A percentile compares a stretch with the other conserved stretches of the same genome.
These are phyloP conservation scores for Cutaneotrichosporon spelunceum DNA, from an alignment of 1,284 basidiomycete genomes.

Conservation along the genomic window DNA sequence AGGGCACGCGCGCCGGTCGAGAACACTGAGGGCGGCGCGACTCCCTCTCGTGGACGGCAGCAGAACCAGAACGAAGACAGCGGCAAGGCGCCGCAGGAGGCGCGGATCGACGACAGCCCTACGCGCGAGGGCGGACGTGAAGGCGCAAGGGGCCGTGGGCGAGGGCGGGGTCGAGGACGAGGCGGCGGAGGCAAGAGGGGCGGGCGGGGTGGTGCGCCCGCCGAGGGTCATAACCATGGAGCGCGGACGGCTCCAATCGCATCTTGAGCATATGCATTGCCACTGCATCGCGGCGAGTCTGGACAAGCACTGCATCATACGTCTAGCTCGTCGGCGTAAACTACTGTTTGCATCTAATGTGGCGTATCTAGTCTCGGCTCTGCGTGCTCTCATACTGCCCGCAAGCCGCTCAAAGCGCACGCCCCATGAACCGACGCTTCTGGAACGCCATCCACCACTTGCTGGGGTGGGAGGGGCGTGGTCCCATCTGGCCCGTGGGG, in stretches of 20 bases:
- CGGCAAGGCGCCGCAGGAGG: not conserved
- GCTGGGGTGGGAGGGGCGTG: conserved; percentile 65
- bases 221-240: not conserved
- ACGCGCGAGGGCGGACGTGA: not conserved
- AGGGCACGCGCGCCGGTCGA: not conserved
- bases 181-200: not conserved
- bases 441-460: conserved; percentile 99
- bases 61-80: not conserved
- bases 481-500: conserved; percentile 58
- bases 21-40: not conserved
- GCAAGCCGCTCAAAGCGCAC: conserved; percentile 11
- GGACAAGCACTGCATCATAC: too few relatives aligned
- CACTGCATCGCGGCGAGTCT: not conserved
- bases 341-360: not conserved
- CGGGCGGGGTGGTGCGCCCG: not conserved
- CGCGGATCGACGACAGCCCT: conserved; percentile 8
- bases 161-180: not conserved
- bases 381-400: not conserved
- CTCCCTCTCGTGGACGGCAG: not conserved
- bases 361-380: not conserved
- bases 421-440: conserved; percentile 60
- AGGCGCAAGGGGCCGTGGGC: not conserved
- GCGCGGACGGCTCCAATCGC: not conserved
- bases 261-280: not conserved
- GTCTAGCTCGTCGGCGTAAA: not conserved